A percentile compares a stretch with the other conserved stretches of the same genome.
Conservation (phyloP, 2,329 filamentous ascomycete genomes). For the Pleurostoma richardsiae region DNA sequence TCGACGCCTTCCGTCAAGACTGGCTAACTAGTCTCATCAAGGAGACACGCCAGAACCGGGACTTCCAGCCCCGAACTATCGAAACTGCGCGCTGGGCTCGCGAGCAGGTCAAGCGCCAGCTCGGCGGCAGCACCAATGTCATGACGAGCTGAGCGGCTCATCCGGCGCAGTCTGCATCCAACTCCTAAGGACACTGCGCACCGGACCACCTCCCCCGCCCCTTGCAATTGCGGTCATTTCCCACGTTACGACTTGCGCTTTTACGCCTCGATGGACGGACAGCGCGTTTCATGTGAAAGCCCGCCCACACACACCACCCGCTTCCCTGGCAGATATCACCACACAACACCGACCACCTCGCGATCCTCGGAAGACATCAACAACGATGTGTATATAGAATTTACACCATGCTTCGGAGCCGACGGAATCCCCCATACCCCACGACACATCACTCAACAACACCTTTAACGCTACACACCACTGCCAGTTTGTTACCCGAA, state of each 20-base stretch:
- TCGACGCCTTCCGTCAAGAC: constrained; percentile 79
- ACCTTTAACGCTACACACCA: constrained; percentile 7
- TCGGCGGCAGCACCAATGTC: constrained; percentile 46
- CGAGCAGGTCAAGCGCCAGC: constrained; percentile 93
- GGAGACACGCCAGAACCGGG: constrained; percentile 84
- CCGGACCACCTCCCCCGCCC: no score
- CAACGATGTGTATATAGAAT: constrained; percentile 25
- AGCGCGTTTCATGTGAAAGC: no score
- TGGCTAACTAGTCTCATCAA: constrained; percentile 89
- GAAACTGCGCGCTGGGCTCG: constrained; percentile 96
- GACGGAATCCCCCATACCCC: constrained; percentile 15
- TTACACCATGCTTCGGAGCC: constrained; percentile 24
- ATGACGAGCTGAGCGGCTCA: constrained; percentile 41
- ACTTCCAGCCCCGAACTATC: constrained; percentile 78
- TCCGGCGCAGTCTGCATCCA: no score
- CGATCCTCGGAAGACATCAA: constrained; percentile 11
- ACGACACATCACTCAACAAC: constrained; percentile 16
- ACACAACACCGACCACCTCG: constrained; percentile 7
- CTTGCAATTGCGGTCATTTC: no score
- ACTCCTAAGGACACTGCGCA: no score
- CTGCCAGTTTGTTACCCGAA: constrained; percentile 8
- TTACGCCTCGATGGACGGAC: no score
- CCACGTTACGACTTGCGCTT: no score
- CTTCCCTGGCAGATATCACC: constrained; percentile 2
- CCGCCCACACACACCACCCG: constrained; percentile 12